phyloP scores from a whole-genome alignment of 2,329 filamentous ascomycete genomes.

The Penicillium concentricum region DNA sequence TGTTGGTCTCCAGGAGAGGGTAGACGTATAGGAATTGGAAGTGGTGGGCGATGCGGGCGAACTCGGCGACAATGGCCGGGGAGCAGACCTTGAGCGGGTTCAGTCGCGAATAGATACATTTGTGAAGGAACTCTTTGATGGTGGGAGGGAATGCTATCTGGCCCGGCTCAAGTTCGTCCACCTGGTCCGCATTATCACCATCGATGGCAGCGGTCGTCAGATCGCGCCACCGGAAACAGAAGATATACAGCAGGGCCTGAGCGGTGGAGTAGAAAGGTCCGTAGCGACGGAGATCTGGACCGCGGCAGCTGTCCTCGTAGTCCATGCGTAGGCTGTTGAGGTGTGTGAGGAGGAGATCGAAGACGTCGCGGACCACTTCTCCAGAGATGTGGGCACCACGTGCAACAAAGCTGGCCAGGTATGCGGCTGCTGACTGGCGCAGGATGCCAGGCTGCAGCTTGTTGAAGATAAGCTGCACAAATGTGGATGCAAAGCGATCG shows the following conservation, averaged over 20 bases:
- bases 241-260: constrained; percentile 91
- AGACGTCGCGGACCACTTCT: constrained; percentile 76
- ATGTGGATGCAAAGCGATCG: constrained; percentile 77
- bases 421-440: constrained; percentile 83
- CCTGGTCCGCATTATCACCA: constrained; percentile 53
- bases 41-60: constrained; percentile 81
- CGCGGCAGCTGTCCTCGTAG: constrained; percentile 72
- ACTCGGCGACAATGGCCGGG: constrained; percentile 84
- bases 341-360: constrained; percentile 73
- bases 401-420: constrained; percentile 91
- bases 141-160: constrained; percentile 76
- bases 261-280: constrained; percentile 81
- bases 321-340: constrained; percentile 71
- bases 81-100: constrained; percentile 96
- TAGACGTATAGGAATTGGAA: constrained; percentile 88
- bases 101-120: constrained; percentile 80
- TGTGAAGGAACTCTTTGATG: constrained; percentile 70
- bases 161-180: constrained; percentile 59
- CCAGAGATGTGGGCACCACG: constrained; percentile 78
- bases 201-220: constrained; percentile 62
- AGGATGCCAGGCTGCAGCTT: constrained; percentile 67
- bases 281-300: constrained; percentile 81
- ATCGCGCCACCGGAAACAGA: constrained; percentile 97
- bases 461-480: constrained; percentile 71
- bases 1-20: constrained; percentile 85